Percentiles rank a stretch among this genome's conserved stretches.
Evolutionary conservation across 2,329 filamentous ascomycete species (phyloP).

Genomic region (Nemania bipapillata): DNA sequence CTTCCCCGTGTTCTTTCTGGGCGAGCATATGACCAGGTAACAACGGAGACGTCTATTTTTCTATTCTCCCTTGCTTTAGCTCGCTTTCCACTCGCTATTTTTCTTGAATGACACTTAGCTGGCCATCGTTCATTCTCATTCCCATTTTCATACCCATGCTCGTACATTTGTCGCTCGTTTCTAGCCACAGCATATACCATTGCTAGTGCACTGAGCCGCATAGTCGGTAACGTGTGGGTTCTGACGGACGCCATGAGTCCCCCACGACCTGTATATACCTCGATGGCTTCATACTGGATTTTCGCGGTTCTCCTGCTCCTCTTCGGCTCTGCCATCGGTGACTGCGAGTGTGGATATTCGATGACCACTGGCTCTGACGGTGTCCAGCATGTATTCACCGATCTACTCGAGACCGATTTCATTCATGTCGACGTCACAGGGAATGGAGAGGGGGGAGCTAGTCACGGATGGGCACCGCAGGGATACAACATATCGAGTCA

Average conservation of each 20-base stretch:
- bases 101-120: slow-evolving; percentile 2
- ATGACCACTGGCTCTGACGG: slow-evolving; percentile 59
- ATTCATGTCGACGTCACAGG: slow-evolving; percentile 62
- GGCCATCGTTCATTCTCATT: background rate
- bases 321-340: slow-evolving; percentile 50
- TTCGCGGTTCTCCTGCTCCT: slow-evolving; percentile 35
- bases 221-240: slow-evolving; percentile 14
- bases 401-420: slow-evolving; percentile 78
- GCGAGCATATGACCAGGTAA: background rate
- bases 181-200: slow-evolving; percentile 17
- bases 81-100: background rate
- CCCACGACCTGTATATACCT: slow-evolving; percentile 5
- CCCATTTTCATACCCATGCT: slow-evolving; percentile 6
- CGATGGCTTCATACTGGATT: slow-evolving; percentile 29
- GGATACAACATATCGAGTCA: slow-evolving; percentile 71
- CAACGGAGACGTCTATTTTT: background rate
- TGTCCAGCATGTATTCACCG: slow-evolving; percentile 68
- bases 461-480: slow-evolving; percentile 69
- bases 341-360: slow-evolving; percentile 79
- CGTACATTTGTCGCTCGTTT: slow-evolving; percentile 28
- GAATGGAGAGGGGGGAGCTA: slow-evolving; percentile 54
- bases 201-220: slow-evolving; percentile 1
- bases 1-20: slow-evolving; percentile 14
- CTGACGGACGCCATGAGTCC: slow-evolving; percentile 21
- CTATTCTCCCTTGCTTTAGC: slow-evolving; percentile 9